Percentiles rank a stretch among this genome's conserved stretches.
Conservation (phyloP, 2,329 filamentous ascomycete genomes). For the Ophiocordyceps australis region DNA sequence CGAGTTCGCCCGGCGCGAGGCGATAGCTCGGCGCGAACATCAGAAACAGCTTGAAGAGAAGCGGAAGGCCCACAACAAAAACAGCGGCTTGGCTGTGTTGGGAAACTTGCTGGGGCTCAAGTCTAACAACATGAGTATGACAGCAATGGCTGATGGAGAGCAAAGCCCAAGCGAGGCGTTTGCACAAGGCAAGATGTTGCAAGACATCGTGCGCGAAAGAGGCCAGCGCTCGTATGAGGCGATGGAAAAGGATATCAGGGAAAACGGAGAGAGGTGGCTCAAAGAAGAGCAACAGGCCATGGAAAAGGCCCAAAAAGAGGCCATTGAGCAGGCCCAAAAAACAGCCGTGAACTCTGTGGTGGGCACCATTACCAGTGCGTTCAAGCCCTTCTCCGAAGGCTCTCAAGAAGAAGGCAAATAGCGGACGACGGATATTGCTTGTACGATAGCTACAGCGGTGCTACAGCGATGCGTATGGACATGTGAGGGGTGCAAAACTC, state of each 20-base stretch:
- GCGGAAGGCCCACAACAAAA: constrained; percentile 34
- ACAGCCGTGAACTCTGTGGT: constrained; percentile 91
- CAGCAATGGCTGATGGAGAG: constrained; percentile 45
- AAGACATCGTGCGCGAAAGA: constrained; percentile 82
- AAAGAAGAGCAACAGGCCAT: constrained; percentile 80
- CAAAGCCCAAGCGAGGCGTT: constrained; percentile 57
- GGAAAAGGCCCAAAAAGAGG: constrained; percentile 79
- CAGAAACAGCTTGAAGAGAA: constrained; percentile 58
- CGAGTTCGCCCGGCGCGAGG: constrained; percentile 81
- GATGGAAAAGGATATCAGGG: constrained; percentile 76
- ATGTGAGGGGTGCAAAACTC: no score
- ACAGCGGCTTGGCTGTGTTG: constrained; percentile 49
- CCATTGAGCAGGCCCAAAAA: no score
- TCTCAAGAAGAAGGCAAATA: no score
- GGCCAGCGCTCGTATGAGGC: constrained; percentile 80
- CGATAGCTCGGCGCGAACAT: constrained; percentile 69
- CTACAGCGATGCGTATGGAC: no score
- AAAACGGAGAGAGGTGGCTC: constrained; percentile 90
- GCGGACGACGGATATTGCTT: no score
- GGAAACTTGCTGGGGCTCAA: constrained; percentile 65
- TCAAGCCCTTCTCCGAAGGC: no score
- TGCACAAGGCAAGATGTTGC: constrained; percentile 89
- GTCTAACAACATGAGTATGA: constrained; percentile 42
- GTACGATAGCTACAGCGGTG: no score
- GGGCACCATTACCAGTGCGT: constrained; percentile 37